Evolutionary conservation across 768 basidiomycete species (phyloP), one percentile per base, ranked within the genome.

Genomic region (Omphalotus guepiniiformis): DNA sequence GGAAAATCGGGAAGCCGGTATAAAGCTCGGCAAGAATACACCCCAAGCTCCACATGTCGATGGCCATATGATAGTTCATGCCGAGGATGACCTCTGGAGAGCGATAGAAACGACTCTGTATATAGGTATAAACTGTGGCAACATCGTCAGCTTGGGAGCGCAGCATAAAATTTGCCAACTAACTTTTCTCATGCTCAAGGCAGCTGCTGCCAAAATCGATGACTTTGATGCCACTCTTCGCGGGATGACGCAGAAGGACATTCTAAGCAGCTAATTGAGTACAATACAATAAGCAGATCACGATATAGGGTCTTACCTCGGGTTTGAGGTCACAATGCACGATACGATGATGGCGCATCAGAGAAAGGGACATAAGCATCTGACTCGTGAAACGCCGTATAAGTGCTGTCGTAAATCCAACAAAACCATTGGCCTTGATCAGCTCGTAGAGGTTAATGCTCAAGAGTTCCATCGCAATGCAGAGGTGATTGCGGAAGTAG

Each of bases 191-290:
- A 55, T 95, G 87, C 63, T 98, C 96, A 54, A 97, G 86, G 65
- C 96, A 99, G 59, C 93, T 96, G 56, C 93, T 95, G 38, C 96
- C 96, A 63, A 99, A 99, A 65, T 99, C 96, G 55, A 99, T 98
- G 48, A 97, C 93, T 63, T 97, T 98, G 66, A 99, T 88, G 2
- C 84, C 93, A 58, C 93, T 95, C 73, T 94, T 96, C 2, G 88
- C 84, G 18, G 96, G 96, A 64, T 98, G 96, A 40, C 88, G 84
- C 47, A 99, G 71, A 0, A 98, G 72, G 34, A 99, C 90, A 56
- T 99, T 99, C 94, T 98, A 58, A 9, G 44, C 43, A 13, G 15
- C 32, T 6, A 22, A 16, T 40, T 54, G 30, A 56, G 43, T 38
- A 18, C 36, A 18, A 30, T 18, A 27, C 27, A 53, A 37, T 18